These are phyloP conservation scores for Rubroshorea leprosula DNA, from an alignment of 345 rosid genomes.

Conservation along the genomic window DNA sequence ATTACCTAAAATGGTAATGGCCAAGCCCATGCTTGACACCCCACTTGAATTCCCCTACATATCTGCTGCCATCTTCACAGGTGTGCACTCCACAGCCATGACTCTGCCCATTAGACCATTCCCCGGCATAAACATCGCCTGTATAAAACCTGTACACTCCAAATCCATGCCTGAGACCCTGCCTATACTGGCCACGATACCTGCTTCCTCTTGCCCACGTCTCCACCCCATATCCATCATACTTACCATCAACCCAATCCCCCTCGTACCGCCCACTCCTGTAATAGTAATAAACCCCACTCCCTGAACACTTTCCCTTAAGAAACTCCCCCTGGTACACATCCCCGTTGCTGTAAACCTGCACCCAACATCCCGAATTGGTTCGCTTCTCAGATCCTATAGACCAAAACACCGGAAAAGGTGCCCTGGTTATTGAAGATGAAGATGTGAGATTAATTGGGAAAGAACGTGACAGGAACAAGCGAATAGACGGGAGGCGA, in stretches of 20 bases:
- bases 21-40: slow-evolving; percentile 98
- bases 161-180: slow-evolving; percentile 83
- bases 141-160: slow-evolving; percentile 72
- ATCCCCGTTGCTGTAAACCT: slow-evolving; percentile 82
- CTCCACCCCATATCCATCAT: slow-evolving; percentile 89
- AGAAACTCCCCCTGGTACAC: slow-evolving; percentile 88
- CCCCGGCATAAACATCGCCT: slow-evolving; percentile 85
- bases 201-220: slow-evolving; percentile 99
- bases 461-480: slow-evolving; percentile 75
- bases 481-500: slow-evolving; percentile 71
- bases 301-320: slow-evolving; percentile 83
- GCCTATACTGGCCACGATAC: slow-evolving; percentile 77
- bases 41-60: slow-evolving; percentile 94
- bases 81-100: slow-evolving; percentile 96
- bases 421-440: slow-evolving; percentile 28
- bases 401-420: slow-evolving; percentile 85
- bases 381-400: slow-evolving; percentile 67
- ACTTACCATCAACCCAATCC: slow-evolving; percentile 91
- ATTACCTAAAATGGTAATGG: slow-evolving; percentile 90
- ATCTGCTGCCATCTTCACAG: slow-evolving; percentile 91
- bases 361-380: slow-evolving; percentile 87
- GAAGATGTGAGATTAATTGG: slow-evolving; percentile 51
- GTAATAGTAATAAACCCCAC: slow-evolving; percentile 83
- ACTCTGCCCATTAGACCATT: slow-evolving; percentile 96
- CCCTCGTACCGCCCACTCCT: slow-evolving; percentile 93